phyloP scores from a whole-genome alignment of 2,329 filamentous ascomycete genomes.

The Monosporascus sp. region DNA sequence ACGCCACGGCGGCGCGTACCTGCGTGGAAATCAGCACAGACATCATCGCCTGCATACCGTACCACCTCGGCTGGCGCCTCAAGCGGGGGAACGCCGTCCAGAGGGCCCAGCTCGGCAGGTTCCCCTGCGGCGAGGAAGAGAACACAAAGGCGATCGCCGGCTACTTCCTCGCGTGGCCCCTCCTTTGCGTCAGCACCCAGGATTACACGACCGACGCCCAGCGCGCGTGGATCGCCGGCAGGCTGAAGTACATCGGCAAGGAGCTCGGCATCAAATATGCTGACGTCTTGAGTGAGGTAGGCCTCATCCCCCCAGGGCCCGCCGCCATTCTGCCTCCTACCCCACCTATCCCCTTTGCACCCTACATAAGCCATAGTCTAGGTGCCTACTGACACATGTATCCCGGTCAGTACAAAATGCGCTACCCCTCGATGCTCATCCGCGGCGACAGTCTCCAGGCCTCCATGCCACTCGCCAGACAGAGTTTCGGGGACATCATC shows the following conservation, averaged over 20 bases:
- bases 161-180: conserved; percentile 55
- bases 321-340: too few species aligned
- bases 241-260: conserved; percentile 49
- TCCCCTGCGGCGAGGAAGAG: conserved; percentile 46
- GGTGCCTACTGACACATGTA: too few species aligned
- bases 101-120: conserved; percentile 39
- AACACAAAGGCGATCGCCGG: conserved; percentile 50
- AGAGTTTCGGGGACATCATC: too few species aligned
- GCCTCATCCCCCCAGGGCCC: conserved; percentile 6
- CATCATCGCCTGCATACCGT: conserved; percentile 57
- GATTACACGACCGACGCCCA: conserved; percentile 57
- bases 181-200: conserved; percentile 47
- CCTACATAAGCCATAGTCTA: too few species aligned
- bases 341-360: too few species aligned
- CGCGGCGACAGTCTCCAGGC: conserved; percentile 46
- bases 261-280: conserved; percentile 55
- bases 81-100: conserved; percentile 43
- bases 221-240: conserved; percentile 48
- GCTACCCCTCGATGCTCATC: conserved; percentile 59
- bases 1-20: conserved; percentile 47
- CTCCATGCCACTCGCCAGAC: conserved; percentile 33
- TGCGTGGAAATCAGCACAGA: conserved; percentile 51
- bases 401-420: conserved; percentile 44
- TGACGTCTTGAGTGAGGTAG: conserved; percentile 48
- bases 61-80: conserved; percentile 54